Conservation (phyloP, 495 filamentous ascomycete genomes). For the Lasiosphaeris hirsuta region DNA sequence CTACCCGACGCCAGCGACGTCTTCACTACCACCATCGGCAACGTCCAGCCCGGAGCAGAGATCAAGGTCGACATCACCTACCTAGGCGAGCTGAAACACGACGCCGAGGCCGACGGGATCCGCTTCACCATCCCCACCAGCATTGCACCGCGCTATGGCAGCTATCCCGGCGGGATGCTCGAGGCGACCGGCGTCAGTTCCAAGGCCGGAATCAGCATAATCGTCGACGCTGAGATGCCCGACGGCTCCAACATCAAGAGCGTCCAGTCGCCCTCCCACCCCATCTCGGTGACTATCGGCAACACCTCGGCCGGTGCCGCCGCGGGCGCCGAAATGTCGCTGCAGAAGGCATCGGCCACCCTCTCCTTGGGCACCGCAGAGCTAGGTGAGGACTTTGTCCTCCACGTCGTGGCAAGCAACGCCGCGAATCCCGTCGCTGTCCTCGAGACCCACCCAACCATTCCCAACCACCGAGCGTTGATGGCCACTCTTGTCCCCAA, state of each 20-base stretch:
- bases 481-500: conserved; percentile 67
- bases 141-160: conserved; percentile 62
- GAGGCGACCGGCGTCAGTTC: conserved; percentile 8
- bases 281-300: conserved; percentile 60
- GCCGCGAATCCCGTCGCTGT: conserved; percentile 55
- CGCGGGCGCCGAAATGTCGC: conserved; percentile 42
- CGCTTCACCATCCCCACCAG: conserved; percentile 61
- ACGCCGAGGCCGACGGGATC: conserved; percentile 58
- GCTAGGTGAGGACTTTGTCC: conserved; percentile 51
- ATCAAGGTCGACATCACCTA: conserved; percentile 60
- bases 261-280: conserved; percentile 64
- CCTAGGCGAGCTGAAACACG: conserved; percentile 64
- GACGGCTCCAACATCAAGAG: conserved; percentile 52
- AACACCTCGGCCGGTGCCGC: conserved; percentile 44
- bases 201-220: conserved; percentile 51
- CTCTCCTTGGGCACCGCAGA: conserved; percentile 46
- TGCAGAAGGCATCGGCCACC: conserved; percentile 58
- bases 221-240: conserved; percentile 58
- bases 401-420: conserved; percentile 56
- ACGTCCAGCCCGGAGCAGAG: conserved; percentile 52
- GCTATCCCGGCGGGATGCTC: conserved; percentile 32
- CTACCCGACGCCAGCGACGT: conserved; percentile 55
- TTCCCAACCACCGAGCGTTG: conserved; percentile 58
- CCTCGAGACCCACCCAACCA: conserved; percentile 58
- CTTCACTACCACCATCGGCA: conserved; percentile 62